A percentile compares a stretch with the other conserved stretches of the same genome.
phyloP scores from a whole-genome alignment of 352 stramenopile genomes.

The Globisporangium camurandrum region DNA sequence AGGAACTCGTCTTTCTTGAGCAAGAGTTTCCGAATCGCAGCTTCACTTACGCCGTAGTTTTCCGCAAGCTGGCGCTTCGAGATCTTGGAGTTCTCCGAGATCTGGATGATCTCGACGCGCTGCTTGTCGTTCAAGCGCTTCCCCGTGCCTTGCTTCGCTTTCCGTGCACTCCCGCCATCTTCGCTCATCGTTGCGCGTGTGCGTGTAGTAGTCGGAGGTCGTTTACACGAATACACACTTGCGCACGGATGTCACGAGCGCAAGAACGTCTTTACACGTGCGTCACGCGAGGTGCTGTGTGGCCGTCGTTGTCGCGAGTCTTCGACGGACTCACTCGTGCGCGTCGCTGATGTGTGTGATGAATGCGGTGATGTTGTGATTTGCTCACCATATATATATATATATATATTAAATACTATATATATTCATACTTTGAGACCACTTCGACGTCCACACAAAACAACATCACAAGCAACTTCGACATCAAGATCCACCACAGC shows the following conservation, averaged over 20 bases:
- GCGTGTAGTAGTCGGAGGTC: no score
- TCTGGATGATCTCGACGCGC: slow-evolving; percentile 80
- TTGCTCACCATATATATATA: no score
- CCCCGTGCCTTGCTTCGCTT: slow-evolving; percentile 53
- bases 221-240: no score
- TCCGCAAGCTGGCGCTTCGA: slow-evolving; percentile 72
- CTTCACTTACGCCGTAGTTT: slow-evolving; percentile 72
- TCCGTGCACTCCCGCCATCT: slow-evolving; percentile 31
- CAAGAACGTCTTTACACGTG: no score
- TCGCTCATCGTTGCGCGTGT: slow-evolving; percentile 14
- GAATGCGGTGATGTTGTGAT: no score
- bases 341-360: no score
- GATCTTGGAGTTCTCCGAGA: slow-evolving; percentile 68
- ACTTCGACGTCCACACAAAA: not conserved
- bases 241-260: no score
- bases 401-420: no score
- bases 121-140: slow-evolving; percentile 78
- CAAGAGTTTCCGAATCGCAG: slow-evolving; percentile 71
- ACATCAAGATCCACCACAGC: slow-evolving; percentile 6
- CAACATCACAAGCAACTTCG: slow-evolving; percentile 7
- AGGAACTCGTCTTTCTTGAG: slow-evolving; percentile 79
- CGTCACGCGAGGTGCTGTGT: no score
- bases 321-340: no score
- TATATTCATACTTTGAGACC: no score
- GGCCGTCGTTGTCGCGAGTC: no score